phyloP scores from a whole-genome alignment of 1,139 yeast species.

The Candida tropicalis region DNA sequence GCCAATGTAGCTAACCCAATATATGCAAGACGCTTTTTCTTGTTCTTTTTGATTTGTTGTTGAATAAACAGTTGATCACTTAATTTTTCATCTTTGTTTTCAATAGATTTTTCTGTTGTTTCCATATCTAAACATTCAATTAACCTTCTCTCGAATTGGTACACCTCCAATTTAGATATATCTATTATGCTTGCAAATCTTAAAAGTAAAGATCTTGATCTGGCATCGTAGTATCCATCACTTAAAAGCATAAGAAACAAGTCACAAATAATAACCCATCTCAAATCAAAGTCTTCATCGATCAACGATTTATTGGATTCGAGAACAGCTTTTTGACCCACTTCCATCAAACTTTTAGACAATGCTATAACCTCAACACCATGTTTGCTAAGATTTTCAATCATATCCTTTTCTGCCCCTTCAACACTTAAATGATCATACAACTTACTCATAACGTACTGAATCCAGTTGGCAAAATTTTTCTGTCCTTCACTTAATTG shows the following conservation, averaged over 20 bases:
- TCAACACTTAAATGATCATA: constrained; percentile 80
- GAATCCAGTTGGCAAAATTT: constrained; percentile 85
- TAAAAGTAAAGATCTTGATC: constrained; percentile 77
- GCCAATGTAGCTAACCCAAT: constrained; percentile 97
- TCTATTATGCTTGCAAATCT: constrained; percentile 65
- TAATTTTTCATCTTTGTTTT: constrained; percentile 70
- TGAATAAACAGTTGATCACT: constrained; percentile 74
- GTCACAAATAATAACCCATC: constrained; percentile 95
- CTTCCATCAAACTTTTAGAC: constrained; percentile 55
- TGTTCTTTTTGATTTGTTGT: constrained; percentile 64
- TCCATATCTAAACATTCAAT: constrained; percentile 90
- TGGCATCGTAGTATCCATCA: constrained; percentile 86
- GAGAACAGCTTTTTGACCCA: constrained; percentile 38
- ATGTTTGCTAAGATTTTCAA: constrained; percentile 81
- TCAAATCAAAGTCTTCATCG: constrained; percentile 58
- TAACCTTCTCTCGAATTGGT: constrained; percentile 87
- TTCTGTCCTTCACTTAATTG: constrained; percentile 72
- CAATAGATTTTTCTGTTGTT: constrained; percentile 55
- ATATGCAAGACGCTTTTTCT: constrained; percentile 72
- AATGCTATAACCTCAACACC: constrained; percentile 79
- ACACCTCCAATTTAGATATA: constrained; percentile 64
- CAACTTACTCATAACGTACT: constrained; percentile 66
- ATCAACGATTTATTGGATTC: constrained; percentile 12
- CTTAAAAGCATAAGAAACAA: constrained; percentile 76
- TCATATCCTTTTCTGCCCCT: constrained; percentile 81